A percentile compares a stretch with the other conserved stretches of the same genome.
Conservation (phyloP, 2,329 filamentous ascomycete species). For the Hypoxylon sp. region DNA sequence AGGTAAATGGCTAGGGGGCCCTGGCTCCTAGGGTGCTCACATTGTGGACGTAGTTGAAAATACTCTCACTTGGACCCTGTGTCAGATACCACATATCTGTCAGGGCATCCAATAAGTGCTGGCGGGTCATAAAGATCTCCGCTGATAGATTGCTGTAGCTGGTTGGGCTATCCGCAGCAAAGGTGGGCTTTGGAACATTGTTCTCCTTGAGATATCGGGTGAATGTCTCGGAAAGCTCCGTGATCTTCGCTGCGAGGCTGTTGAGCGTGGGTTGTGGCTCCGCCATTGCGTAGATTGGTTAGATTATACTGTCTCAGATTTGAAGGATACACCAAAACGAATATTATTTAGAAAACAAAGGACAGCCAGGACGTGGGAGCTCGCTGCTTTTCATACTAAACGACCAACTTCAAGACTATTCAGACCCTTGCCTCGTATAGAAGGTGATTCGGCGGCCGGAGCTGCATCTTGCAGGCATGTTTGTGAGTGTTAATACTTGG, state of each 20-base stretch:
- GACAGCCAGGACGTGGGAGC: conserved; percentile 2
- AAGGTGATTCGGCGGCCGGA: conserved; percentile 32
- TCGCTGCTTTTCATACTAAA: conserved; percentile 24
- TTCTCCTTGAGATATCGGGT: conserved; percentile 60
- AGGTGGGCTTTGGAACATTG: conserved; percentile 60
- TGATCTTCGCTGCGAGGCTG: conserved; percentile 62
- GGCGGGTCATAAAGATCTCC: conserved; percentile 62
- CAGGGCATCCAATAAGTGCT: conserved; percentile 62
- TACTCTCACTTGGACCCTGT: conserved; percentile 65
- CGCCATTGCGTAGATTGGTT: conserved; percentile 49
- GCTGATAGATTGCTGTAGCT: conserved; percentile 60
- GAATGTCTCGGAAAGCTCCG: conserved; percentile 60
- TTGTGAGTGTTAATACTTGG: background rate
- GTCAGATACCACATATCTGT: conserved; percentile 63
- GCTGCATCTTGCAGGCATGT: conserved; percentile 15
- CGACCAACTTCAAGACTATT: background rate
- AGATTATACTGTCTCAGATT: conserved; percentile 7
- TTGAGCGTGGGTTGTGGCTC: conserved; percentile 57
- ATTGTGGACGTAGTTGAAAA: conserved; percentile 62
- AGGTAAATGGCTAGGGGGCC: conserved; percentile 14
- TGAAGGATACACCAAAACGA: conserved; percentile 8
- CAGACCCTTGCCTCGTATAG: conserved; percentile 15
- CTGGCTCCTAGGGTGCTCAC: conserved; percentile 48
- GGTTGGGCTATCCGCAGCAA: conserved; percentile 61
- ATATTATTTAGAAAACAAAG: background rate